A percentile compares a stretch with the other conserved stretches of the same genome.
These are phyloP conservation scores for Dysphania ambrosioides DNA, from an alignment of 148 eudicot genomes.

Conservation along the genomic window DNA sequence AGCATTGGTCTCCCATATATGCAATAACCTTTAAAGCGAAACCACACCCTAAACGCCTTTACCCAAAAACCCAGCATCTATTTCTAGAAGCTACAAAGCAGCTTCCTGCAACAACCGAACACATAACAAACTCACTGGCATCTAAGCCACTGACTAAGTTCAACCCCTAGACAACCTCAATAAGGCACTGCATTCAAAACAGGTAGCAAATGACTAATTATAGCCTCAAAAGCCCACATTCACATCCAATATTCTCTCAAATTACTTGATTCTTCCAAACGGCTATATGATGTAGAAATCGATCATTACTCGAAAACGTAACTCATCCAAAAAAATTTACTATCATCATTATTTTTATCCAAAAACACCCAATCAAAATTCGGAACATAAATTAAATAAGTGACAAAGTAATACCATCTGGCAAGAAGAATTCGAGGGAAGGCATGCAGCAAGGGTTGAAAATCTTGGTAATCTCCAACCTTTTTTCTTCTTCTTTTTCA, in stretches of 20 bases:
- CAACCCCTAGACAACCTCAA: neutral
- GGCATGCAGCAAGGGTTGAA: conserved; percentile 68
- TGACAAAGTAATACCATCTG: conserved; percentile 46
- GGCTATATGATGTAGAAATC: neutral
- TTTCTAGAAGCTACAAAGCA: neutral
- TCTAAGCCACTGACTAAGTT: neutral
- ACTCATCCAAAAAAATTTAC: neutral
- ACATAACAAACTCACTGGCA: neutral
- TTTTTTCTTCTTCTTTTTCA: conserved; percentile 30
- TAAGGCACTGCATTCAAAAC: neutral
- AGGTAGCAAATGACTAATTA: neutral
- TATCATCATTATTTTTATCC: neutral
- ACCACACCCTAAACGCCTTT: neutral
- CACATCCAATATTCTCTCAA: neutral
- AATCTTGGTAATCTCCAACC: conserved; percentile 25
- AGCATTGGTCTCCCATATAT: neutral
- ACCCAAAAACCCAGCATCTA: neutral
- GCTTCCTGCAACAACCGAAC: neutral
- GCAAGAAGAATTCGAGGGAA: conserved; percentile 62
- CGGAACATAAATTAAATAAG: neutral
- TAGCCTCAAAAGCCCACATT: neutral
- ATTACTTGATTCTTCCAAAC: neutral
- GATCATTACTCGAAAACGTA: neutral
- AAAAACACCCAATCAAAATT: neutral
- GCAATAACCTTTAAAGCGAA: neutral